Evolutionary conservation across 208 protist species (phyloP), one percentile per base, ranked within the genome.

Genomic region (Crithidia bombi): DNA sequence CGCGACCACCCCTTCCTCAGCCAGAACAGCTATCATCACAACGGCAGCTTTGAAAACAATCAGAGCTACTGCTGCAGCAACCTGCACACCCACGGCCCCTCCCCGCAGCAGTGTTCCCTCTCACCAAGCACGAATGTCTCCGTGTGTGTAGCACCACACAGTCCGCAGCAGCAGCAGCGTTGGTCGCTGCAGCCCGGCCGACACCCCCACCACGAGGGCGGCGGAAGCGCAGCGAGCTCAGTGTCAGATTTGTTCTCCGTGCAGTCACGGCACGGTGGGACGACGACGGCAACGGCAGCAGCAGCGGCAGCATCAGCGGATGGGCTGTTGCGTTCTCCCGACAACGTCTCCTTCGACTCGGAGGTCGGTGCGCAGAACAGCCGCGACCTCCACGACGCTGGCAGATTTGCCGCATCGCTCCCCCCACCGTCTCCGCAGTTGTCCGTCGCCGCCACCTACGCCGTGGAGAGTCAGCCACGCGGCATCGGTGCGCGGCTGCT

Each of bases 261-360:
- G 12, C 19, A 11, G 15, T 54, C 43, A 14, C 39, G 3, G 19
- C 26, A 9, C 0, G 35, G 33, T n/a, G 43, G 43, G 55, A 44
- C 33, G 1, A 23, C 33, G n/a, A 28, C 33, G 56, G 10, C 17
- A 15, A 46, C 33, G 56, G n/a, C 17, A 43, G 38, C n/a, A n/a
- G n/a, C n/a, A n/a, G n/a, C n/a, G n/a, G n/a, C n/a, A n/a, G n/a
- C n/a, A n/a, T n/a, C n/a, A n/a, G n/a, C n/a, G n/a, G n/a, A n/a
- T n/a, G n/a, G n/a, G n/a, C n/a, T n/a, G n/a, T n/a, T n/a, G 30
- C 28, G 23, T 47, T 19, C 14, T n/a, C 46, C 35, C 21, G 46
- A 47, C 56, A 51, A 49, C 35, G n/a, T 65, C 4, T 58, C 56
- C 32, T 71, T 64, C 46, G 12, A 49, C 21, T 65, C 36, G 4